phyloP scores from a whole-genome alignment of 306 rosid genomes.

The Crataegus laevigata region DNA sequence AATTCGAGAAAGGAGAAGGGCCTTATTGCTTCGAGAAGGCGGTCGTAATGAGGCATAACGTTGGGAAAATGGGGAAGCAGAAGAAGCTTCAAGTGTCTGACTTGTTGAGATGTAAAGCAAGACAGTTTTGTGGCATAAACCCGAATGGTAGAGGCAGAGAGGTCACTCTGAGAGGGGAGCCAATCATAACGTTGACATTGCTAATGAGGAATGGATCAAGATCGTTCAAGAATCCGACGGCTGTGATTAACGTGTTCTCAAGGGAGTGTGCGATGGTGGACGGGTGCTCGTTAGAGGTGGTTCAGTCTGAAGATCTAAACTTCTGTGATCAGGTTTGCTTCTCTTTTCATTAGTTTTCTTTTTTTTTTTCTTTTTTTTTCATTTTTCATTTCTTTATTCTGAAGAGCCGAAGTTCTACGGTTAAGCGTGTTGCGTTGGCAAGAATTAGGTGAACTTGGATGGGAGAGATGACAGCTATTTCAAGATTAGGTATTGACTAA shows the following conservation, averaged over 20 bases:
- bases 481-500: not conserved
- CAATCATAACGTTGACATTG: constrained; percentile 25
- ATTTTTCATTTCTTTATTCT: not conserved
- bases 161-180: constrained; percentile 13
- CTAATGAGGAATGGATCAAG: constrained; percentile 24
- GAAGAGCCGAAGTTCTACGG: not conserved
- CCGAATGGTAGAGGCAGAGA: constrained; percentile 9
- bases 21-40: constrained; percentile 30
- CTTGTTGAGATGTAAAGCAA: constrained; percentile 27
- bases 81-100: constrained; percentile 18
- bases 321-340: constrained; percentile 31
- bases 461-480: not conserved
- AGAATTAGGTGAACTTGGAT: not conserved
- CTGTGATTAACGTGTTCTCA: constrained; percentile 12
- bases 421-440: not conserved
- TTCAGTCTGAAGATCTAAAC: constrained; percentile 23
- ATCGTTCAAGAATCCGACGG: constrained; percentile 27
- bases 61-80: constrained; percentile 23
- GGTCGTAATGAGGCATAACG: constrained; percentile 31
- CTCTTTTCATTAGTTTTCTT: too few species aligned
- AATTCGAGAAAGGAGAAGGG: constrained; percentile 2
- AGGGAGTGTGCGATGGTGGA: constrained; percentile 19
- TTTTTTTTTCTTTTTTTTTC: not conserved
- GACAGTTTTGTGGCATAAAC: constrained; percentile 18
- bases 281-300: constrained; percentile 21